Evolutionary conservation across 2,329 filamentous ascomycete genomes (phyloP).

Genomic region (Tothia fuscella): DNA sequence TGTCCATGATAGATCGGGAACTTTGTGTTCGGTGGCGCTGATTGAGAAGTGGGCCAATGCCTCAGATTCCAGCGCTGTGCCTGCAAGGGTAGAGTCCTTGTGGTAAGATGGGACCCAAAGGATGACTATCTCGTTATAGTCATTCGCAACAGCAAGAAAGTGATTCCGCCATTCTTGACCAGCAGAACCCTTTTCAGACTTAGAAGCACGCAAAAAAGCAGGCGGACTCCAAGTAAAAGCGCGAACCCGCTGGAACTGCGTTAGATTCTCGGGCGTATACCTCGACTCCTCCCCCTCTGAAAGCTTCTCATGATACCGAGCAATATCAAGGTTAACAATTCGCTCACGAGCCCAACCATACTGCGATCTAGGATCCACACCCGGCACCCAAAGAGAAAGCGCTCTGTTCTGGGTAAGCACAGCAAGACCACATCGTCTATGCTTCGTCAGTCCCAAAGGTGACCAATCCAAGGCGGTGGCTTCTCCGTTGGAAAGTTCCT

Average conservation of each 20-base stretch:
- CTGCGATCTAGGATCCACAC: conserved; percentile 24
- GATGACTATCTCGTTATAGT: conserved; percentile 9
- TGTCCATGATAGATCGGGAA: conserved; percentile 6
- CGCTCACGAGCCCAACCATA: conserved; percentile 40
- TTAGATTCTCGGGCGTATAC: conserved; percentile 1
- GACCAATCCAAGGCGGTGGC: conserved; percentile 45
- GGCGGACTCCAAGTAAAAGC: conserved; percentile 6
- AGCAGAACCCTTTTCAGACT: not conserved
- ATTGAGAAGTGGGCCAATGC: conserved; percentile 2
- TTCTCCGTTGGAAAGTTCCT: conserved; percentile 43
- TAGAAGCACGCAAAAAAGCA: not conserved
- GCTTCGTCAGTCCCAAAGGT: conserved; percentile 40
- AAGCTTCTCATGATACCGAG: conserved; percentile 23
- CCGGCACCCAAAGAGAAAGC: conserved; percentile 43
- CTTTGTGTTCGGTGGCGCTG: not conserved
- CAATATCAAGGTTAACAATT: conserved; percentile 40
- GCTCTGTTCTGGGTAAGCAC: conserved; percentile 45
- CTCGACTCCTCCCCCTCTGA: not conserved
- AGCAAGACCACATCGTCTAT: conserved; percentile 41
- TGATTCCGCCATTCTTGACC: not conserved
- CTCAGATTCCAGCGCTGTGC: not conserved
- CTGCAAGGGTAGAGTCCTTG: not conserved
- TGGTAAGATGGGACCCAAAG: conserved; percentile 1
- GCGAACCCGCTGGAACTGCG: conserved; percentile 2
- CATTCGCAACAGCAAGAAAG: conserved; percentile 3